Evolutionary conservation across 1,284 basidiomycete genomes (phyloP), one percentile per base, ranked within the genome.

Genomic region (Sanghuangporus weigelae): DNA sequence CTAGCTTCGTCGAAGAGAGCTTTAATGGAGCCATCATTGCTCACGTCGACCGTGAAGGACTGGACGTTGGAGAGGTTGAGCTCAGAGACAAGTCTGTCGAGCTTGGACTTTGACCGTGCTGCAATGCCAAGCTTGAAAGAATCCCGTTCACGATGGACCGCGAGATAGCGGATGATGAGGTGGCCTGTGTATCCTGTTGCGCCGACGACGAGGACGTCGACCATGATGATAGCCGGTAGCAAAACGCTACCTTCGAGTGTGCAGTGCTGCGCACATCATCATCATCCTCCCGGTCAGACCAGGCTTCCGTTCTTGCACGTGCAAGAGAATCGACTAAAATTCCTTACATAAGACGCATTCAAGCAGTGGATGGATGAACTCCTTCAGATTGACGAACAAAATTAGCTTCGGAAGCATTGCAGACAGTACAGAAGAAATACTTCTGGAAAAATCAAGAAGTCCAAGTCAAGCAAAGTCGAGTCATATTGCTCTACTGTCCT

Each of bases 161-260:
- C 74, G 26, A 92, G 78, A 71, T 90, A 89, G 38, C 80, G 78
- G 2, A 81, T 78, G 49, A 85, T 83, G 63, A 89, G 80, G 26
- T 81, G 79, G 2, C 89, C 89, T 1, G 87, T 87, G 72, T 83
- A 89, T 62, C 62, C 81, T 51, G 87, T 89, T 19, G 86, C 86
- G 8, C 87, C 87, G 40, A 89, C 74, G 46, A 89, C 74, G 23
- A 89, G 75, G 55, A 89, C 81, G 69, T 88, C 86, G 26, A 69
- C 69, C 38, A 50, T 57, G 42, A 14, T 51, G 35, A 50, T 16
- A 7, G 40, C 5, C 19, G 26, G 42, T 3, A 42, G 16, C n/a
- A 55, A 35, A 16, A 44, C 14, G 3, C 40, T 42, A 42, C 11
- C 40, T 42, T 3, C n/a, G n/a, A n/a, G n/a, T n/a, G 40, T n/a